Evolutionary conservation across 2,329 filamentous ascomycete genomes (phyloP).

Genomic region (Catunica adiposa): DNA sequence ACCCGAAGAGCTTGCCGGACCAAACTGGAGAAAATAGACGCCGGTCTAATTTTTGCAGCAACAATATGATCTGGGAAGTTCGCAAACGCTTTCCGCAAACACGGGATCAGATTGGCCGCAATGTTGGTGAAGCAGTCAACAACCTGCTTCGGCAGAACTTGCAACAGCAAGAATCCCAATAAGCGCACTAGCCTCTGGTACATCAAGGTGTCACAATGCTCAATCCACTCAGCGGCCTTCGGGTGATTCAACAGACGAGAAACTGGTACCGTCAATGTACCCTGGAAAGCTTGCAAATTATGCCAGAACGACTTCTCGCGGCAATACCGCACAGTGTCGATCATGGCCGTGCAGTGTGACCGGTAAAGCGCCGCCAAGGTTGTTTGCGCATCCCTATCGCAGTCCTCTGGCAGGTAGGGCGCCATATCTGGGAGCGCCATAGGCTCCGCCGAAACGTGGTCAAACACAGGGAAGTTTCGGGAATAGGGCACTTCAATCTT

Average conservation of each 20-base stretch:
- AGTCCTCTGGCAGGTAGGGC: constrained; percentile 60
- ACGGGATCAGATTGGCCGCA: constrained; percentile 60
- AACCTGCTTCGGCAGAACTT: constrained; percentile 78
- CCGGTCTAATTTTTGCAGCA: constrained; percentile 72
- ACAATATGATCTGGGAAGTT: constrained; percentile 74
- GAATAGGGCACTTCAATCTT: constrained; percentile 44
- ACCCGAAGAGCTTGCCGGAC: constrained; percentile 77
- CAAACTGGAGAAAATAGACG: constrained; percentile 72
- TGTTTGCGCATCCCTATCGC: constrained; percentile 73
- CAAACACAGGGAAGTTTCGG: constrained; percentile 27
- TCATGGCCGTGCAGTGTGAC: constrained; percentile 85
- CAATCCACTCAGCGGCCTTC: constrained; percentile 77
- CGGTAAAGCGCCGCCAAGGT: constrained; percentile 77
- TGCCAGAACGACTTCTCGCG: constrained; percentile 95
- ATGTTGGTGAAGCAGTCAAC: constrained; percentile 78
- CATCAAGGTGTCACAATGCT: constrained; percentile 85
- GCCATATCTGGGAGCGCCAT: constrained; percentile 76
- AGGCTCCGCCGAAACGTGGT: constrained; percentile 41
- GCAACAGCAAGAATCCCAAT: constrained; percentile 70
- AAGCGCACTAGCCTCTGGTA: constrained; percentile 96
- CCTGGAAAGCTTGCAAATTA: constrained; percentile 86
- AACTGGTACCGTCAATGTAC: constrained; percentile 89
- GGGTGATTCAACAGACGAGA: constrained; percentile 78
- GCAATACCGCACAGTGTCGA: constrained; percentile 90
- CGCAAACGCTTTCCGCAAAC: constrained; percentile 74